These are phyloP conservation scores for Fusarium brevicatenulatum DNA, from an alignment of 2,329 filamentous ascomycete species.

Conservation along the genomic window DNA sequence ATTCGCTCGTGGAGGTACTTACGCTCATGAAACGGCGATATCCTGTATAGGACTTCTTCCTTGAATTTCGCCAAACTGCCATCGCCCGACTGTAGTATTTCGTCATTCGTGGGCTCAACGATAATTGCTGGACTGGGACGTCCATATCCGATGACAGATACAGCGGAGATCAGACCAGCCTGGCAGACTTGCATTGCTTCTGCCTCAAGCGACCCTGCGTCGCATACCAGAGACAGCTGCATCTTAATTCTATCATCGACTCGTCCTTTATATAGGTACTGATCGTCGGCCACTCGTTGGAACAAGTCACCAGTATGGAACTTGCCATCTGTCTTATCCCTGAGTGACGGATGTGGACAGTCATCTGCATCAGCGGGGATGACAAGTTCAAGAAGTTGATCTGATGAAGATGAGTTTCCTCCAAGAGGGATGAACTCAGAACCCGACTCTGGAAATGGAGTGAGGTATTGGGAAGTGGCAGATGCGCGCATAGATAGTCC, in stretches of 20 bases:
- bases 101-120: not conserved
- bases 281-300: not conserved
- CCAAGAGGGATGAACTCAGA: not conserved
- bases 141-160: constrained; percentile 1
- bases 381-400: not conserved
- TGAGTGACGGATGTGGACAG: not conserved
- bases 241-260: constrained; percentile 19
- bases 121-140: constrained; percentile 3
- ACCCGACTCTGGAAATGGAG: not conserved
- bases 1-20: constrained; percentile 11
- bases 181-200: constrained; percentile 12
- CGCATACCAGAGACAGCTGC: not conserved
- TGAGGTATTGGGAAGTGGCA: not conserved
- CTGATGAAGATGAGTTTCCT: accelerated
- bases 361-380: not conserved
- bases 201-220: not conserved
- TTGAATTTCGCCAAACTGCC: not conserved
- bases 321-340: not conserved
- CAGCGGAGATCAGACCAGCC: not conserved
- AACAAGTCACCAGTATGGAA: constrained; percentile 13
- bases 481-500: not conserved
- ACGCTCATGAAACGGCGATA: not conserved
- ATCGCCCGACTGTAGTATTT: accelerated
- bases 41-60: not conserved
- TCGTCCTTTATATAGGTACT: constrained; percentile 2